Conservation (phyloP, 2,329 filamentous ascomycete species). For the Pyricularia pennisetigena region DNA sequence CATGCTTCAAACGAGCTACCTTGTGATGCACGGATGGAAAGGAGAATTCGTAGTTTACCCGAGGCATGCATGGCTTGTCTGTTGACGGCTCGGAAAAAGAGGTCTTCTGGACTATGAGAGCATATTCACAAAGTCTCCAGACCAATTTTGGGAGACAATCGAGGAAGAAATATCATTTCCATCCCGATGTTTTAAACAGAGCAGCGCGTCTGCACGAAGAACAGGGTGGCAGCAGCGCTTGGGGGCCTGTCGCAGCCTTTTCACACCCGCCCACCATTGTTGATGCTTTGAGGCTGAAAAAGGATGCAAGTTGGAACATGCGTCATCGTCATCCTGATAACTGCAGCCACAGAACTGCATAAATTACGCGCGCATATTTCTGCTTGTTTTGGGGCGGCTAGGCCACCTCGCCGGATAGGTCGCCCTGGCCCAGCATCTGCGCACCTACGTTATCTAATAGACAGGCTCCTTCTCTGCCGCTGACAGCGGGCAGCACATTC, state of each 20-base stretch:
- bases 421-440: neutral
- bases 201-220: neutral
- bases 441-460: too few relatives aligned
- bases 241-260: neutral
- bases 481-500: too few relatives aligned
- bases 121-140: neutral
- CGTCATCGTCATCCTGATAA: neutral
- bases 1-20: neutral
- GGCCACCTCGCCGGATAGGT: neutral
- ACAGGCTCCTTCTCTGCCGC: too few relatives aligned
- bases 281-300: neutral
- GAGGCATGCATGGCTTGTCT: neutral
- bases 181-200: neutral
- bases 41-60: neutral
- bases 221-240: neutral
- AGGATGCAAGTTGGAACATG: neutral
- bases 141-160: neutral
- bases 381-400: neutral
- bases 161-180: neutral
- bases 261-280: neutral
- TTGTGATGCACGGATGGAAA: neutral
- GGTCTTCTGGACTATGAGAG: neutral
- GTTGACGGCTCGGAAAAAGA: neutral
- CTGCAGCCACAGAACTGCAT: neutral
- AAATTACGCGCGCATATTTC: neutral